These are phyloP conservation scores for Cercophora samala DNA, from an alignment of 495 filamentous ascomycete genomes.

Conservation along the genomic window DNA sequence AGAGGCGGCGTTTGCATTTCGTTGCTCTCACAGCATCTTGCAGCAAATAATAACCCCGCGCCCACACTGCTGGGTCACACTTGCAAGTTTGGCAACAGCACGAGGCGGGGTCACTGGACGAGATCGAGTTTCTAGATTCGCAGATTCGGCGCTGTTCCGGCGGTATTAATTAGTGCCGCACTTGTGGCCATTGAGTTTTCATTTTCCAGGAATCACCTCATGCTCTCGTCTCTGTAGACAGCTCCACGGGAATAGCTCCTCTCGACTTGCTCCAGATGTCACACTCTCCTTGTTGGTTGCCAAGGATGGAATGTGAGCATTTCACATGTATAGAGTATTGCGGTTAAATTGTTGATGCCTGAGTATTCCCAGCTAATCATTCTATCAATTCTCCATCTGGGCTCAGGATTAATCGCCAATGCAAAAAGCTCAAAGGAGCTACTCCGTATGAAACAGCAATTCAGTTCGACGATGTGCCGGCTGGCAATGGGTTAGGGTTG, in stretches of 20 bases:
- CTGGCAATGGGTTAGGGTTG: slow-evolving; percentile 7
- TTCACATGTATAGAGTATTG: neutral
- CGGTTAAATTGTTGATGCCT: too few relatives aligned
- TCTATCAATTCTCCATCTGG: too few relatives aligned
- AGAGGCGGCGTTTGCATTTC: neutral
- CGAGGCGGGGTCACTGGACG: slow-evolving; percentile 8
- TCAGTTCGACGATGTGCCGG: neutral
- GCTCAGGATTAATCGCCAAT: too few relatives aligned
- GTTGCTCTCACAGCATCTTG: neutral
- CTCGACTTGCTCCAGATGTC: neutral
- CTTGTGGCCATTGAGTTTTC: slow-evolving; percentile 9
- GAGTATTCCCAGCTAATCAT: too few relatives aligned
- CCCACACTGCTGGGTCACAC: slow-evolving; percentile 8
- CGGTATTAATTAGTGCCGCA: slow-evolving; percentile 1
- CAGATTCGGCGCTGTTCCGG: slow-evolving; percentile 11
- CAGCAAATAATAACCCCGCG: slow-evolving; percentile 4
- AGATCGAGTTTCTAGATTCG: neutral
- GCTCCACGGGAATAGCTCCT: neutral
- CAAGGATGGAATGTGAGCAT: neutral
- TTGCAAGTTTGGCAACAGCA: neutral
- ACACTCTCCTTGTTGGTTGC: neutral
- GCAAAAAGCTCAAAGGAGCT: too few relatives aligned
- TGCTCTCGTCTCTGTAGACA: neutral
- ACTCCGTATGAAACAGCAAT: neutral
- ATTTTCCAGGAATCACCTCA: neutral